A percentile compares a stretch with the other conserved stretches of the same genome.
Evolutionary conservation across 2,329 filamentous ascomycete species (phyloP).

Genomic region (Ceratocystis colombiana): DNA sequence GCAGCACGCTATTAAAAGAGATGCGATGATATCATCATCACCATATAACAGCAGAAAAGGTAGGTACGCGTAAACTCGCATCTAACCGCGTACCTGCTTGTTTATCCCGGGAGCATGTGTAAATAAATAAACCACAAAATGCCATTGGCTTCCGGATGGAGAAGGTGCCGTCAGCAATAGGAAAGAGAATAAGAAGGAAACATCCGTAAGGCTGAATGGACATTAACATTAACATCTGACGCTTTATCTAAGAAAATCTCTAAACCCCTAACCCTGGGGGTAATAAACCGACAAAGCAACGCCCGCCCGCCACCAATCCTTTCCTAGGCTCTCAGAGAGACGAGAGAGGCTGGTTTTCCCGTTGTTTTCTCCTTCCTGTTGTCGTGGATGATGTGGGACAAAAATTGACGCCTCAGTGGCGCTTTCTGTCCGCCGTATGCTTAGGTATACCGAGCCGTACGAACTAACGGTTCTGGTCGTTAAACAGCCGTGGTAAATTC

Average conservation of each 20-base stretch:
- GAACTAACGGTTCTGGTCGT: too few species aligned
- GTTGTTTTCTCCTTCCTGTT: background rate
- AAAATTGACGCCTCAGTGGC: constrained; percentile 2
- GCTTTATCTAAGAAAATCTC: background rate
- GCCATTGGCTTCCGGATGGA: background rate
- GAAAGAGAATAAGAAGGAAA: background rate
- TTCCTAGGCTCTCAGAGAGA: too few species aligned
- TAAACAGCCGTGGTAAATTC: too few species aligned
- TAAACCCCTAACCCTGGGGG: background rate
- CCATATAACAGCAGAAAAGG: background rate
- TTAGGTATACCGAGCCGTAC: background rate
- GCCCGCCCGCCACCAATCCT: too few species aligned
- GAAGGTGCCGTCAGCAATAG: background rate
- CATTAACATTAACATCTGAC: background rate
- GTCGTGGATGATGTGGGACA: background rate
- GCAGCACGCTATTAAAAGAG: background rate
- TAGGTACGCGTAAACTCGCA: constrained; percentile 6
- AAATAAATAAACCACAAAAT: background rate
- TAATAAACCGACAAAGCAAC: background rate
- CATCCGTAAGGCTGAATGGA: background rate
- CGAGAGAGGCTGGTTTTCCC: background rate
- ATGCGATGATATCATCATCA: background rate
- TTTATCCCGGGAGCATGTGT: background rate
- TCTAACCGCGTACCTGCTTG: background rate
- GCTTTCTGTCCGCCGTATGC: background rate